A percentile compares a stretch with the other conserved stretches of the same genome.
These are phyloP conservation scores for Euphorbia tirucalli DNA, from an alignment of 345 rosid species.

Conservation along the genomic window DNA sequence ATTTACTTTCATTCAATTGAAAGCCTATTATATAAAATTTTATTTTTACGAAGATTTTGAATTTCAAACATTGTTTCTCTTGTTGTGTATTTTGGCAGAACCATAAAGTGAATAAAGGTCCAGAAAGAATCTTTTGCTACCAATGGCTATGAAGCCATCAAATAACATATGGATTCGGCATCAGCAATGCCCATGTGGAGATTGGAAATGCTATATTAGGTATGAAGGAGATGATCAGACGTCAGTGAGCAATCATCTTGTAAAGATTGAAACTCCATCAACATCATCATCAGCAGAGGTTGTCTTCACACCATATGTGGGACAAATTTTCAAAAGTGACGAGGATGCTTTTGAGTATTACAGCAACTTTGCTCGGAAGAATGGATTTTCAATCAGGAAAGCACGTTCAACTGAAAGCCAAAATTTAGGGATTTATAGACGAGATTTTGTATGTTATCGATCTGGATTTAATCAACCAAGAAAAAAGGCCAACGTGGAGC, in stretches of 20 bases:
- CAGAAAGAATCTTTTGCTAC: slow-evolving; percentile 16
- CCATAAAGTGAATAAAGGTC: slow-evolving; percentile 15
- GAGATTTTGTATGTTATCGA: slow-evolving; percentile 95
- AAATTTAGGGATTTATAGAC: slow-evolving; percentile 73
- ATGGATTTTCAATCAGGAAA: slow-evolving; percentile 85
- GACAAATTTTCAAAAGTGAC: slow-evolving; percentile 76
- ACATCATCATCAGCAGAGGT: slow-evolving; percentile 43
- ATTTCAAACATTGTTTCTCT: neutral
- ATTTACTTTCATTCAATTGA: neutral
- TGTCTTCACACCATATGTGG: slow-evolving; percentile 74
- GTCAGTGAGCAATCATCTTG: slow-evolving; percentile 38
- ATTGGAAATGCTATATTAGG: slow-evolving; percentile 81
- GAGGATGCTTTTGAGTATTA: slow-evolving; percentile 87
- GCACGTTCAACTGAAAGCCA: slow-evolving; percentile 91
- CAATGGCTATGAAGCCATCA: slow-evolving; percentile 55
- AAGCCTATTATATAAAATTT: neutral
- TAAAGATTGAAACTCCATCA: slow-evolving; percentile 53
- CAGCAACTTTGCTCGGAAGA: slow-evolving; percentile 74
- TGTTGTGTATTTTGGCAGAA: slow-evolving; percentile 13
- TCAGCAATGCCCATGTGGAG: slow-evolving; percentile 94
- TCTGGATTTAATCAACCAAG: slow-evolving; percentile 93
- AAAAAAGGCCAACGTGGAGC: slow-evolving; percentile 85
- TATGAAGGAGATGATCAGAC: slow-evolving; percentile 67
- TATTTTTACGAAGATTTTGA: neutral
- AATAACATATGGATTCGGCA: slow-evolving; percentile 81